Evolutionary conservation across 768 basidiomycete genomes (phyloP).

Genomic region (Leucogyrophana mollusca): DNA sequence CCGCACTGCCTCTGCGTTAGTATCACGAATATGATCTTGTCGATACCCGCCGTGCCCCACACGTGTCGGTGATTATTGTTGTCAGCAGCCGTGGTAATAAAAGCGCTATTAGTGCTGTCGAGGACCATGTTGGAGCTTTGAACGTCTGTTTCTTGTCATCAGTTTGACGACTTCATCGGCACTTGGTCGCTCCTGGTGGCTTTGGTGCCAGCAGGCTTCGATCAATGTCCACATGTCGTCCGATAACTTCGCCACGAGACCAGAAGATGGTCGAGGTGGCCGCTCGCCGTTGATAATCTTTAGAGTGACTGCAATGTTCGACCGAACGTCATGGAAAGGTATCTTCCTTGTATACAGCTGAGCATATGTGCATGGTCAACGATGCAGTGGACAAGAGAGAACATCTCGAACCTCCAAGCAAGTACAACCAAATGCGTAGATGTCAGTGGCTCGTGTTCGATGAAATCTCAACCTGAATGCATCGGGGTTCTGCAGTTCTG

Average conservation of each 20-base stretch:
- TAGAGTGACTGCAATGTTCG: slow-evolving; percentile 19
- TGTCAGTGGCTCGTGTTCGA: slow-evolving; percentile 28
- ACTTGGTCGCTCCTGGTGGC: slow-evolving; percentile 10
- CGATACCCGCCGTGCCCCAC: too few relatives aligned
- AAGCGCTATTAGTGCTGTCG: too few relatives aligned
- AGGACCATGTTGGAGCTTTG: too few relatives aligned
- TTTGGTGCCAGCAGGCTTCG: slow-evolving; percentile 15
- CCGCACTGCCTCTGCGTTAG: too few relatives aligned
- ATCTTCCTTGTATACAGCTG: slow-evolving; percentile 19
- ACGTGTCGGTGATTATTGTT: too few relatives aligned
- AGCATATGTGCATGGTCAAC: too few relatives aligned
- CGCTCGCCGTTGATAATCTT: slow-evolving; percentile 17
- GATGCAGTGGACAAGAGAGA: background rate
- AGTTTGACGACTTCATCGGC: slow-evolving; percentile 14
- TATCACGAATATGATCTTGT: too few relatives aligned
- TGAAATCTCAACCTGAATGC: slow-evolving; percentile 20
- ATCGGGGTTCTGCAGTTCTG: slow-evolving; percentile 32
- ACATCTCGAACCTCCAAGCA: slow-evolving; percentile 30
- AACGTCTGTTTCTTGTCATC: slow-evolving; percentile 1
- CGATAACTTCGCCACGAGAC: slow-evolving; percentile 1
- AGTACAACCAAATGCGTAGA: slow-evolving; percentile 34
- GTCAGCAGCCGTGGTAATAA: too few relatives aligned
- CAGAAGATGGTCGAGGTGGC: slow-evolving; percentile 17
- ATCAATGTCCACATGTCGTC: slow-evolving; percentile 15
- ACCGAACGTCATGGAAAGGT: slow-evolving; percentile 17